Base-by-base conservation (phyloP, 1,139 yeast genomes). In the Candida frijolesensis region DNA sequence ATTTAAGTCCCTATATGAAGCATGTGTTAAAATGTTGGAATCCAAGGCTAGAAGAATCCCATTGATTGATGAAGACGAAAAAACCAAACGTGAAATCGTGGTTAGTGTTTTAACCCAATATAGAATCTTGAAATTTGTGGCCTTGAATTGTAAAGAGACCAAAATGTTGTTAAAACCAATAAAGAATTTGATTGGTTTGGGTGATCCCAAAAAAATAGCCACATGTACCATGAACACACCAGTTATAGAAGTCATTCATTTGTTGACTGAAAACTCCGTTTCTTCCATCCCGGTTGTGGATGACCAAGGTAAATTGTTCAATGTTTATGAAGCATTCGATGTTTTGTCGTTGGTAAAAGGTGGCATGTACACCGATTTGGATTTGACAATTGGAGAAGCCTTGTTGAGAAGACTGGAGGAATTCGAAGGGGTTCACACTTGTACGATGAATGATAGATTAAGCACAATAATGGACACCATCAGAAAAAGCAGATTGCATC, bases 361-460 rank as follows among this genome's bases (percentile, higher is more conserved):
- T 40, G 98, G 98, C 2, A 86, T 90, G 64, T 91, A 92, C 64
- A 89, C 92, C 39, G 99, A 94, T 67, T 75, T 94, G 57, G 89
- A 92, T 44, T 75, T 95, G 58, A 87, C 95, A 52, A 97, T 95
- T 9, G 99, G 99, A 3, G 98, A 94, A 66, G 99, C 99, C 0
- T 77, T 95, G 51, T 84, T 94, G 83, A 83, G 96, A 67, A 82
- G 99, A 64, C 87, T 96, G 8, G 97, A 92, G 60, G 98, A 94
- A 66, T 95, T 94, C 63, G 99, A 94, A 68, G 99, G 99, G 52
- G 99, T 95, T 14, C 92, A 92, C 68, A 94, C 98, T 0, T 95
- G 99, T 70, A 91, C 98, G 0, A 78, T 85, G 57, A 80, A 85
- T 58, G 99, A 95, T 67, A 80, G 95, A 55, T 76, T 95, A 54